Evolutionary conservation across 495 filamentous ascomycete species (phyloP), one percentile per base, ranked within the genome.

Genomic region (Xylaria palmicola): DNA sequence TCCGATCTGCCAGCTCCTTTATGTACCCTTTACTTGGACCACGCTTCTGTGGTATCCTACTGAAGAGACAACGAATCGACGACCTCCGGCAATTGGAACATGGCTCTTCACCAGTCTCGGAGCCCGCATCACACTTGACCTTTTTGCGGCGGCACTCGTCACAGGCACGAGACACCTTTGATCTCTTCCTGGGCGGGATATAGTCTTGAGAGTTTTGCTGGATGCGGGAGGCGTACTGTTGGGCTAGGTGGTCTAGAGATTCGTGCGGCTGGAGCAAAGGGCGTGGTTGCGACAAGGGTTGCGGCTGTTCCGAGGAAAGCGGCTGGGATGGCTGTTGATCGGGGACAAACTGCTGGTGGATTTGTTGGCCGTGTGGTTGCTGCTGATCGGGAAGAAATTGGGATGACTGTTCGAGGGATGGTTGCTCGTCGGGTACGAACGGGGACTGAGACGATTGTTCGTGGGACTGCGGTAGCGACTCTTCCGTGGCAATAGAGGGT

Each of bases 1-100:
- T 82, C 29, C 93, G 83, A 64, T 97, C 93, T 32, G 93, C 92
- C 2, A 98, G 82, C 70, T 98, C 93, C 71, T 97, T 97, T 70
- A 98, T 98, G 67, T 98, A 98, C 0, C 93, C 93, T 85, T 98
- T 98, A 67, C 90, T 96, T 5, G 93, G 93, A 6, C 93, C 93
- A 57, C 93, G 85, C 74, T 98, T 98, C 85, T 95, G 91, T 1
- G 93, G 93, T 40, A 95, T 89, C 62, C 93, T 84, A 76, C 91
- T 96, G 68, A 97, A 98, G 8, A 91, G 87, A 72, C 93, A 98
- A 10, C 82, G 82, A 10, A 87, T 85, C 4, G 84, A 83, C 6
- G 92, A 86, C 39, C 93, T 84, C 52, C 87, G 87, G 72, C 93
- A 98, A 67, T 90, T 94, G 2, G 90, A 89, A 68, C 93, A 98